A percentile compares a stretch with the other conserved stretches of the same genome.
Evolutionary conservation across 176 grass and related monocot species (phyloP).

Genomic region (barley (Hordeum vulgare)): MorexV3_pseudomolecules_assembly NC_058522.1:425445717-425446216

Average conservation of each 20-base stretch:
- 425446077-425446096: background rate
- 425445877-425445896: background rate
- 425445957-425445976: background rate
- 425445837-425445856: background rate
- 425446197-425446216: background rate
- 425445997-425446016: slow-evolving; percentile 68
- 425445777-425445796: background rate
- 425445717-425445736: background rate
- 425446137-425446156: slow-evolving; percentile 63
- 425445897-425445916: background rate
- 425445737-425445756: background rate
- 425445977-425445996: slow-evolving; percentile 12
- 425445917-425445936: background rate
- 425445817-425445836: background rate
- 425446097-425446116: background rate
- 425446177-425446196: background rate
- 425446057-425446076: background rate
- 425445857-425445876: background rate
- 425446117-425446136: slow-evolving; percentile 75
- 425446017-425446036: slow-evolving; percentile 64
- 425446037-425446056: slow-evolving; percentile 31
- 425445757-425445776: background rate
- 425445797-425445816: background rate
- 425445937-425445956: too few species aligned
- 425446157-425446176: slow-evolving; percentile 61